These are phyloP conservation scores for Ogataea glucozyma DNA, from an alignment of 805 yeast genomes.

Conservation along the genomic window DNA sequence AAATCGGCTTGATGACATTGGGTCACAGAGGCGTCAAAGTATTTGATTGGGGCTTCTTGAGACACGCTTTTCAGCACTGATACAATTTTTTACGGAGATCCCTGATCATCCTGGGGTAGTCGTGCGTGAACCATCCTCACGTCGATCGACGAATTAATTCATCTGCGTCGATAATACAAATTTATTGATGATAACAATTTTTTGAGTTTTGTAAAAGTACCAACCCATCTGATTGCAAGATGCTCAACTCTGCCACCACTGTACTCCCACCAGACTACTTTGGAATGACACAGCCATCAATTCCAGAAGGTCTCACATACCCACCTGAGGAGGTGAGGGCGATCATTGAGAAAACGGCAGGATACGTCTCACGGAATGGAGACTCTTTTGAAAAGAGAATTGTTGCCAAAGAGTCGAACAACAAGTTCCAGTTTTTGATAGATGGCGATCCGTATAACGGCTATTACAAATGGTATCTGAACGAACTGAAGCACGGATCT, in stretches of 20 bases:
- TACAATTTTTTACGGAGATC: not conserved
- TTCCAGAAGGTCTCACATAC: constrained; percentile 45
- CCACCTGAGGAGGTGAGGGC: constrained; percentile 55
- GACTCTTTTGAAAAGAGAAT: constrained; percentile 61
- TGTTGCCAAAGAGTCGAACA: constrained; percentile 45
- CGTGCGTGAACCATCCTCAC: not conserved
- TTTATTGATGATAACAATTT: not conserved
- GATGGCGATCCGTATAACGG: constrained; percentile 54
- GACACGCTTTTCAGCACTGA: not conserved
- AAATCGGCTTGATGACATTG: too few species aligned
- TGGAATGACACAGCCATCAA: not conserved
- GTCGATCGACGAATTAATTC: constrained; percentile 12
- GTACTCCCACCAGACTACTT: too few species aligned
- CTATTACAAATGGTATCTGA: constrained; percentile 55
- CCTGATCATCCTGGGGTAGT: constrained; percentile 7
- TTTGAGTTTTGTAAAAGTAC: too few species aligned
- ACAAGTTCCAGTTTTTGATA: constrained; percentile 65
- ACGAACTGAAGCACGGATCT: constrained; percentile 33
- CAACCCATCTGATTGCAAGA: too few species aligned
- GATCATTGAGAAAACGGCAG: constrained; percentile 70
- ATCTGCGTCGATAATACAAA: not conserved
- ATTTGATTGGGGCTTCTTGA: not conserved
- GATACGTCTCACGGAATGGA: constrained; percentile 71
- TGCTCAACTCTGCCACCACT: not conserved
- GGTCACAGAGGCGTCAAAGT: too few species aligned